These are phyloP conservation scores for Nymphaea thermarum DNA, from an alignment of 164 flowering plant genomes.

Conservation along the genomic window DNA sequence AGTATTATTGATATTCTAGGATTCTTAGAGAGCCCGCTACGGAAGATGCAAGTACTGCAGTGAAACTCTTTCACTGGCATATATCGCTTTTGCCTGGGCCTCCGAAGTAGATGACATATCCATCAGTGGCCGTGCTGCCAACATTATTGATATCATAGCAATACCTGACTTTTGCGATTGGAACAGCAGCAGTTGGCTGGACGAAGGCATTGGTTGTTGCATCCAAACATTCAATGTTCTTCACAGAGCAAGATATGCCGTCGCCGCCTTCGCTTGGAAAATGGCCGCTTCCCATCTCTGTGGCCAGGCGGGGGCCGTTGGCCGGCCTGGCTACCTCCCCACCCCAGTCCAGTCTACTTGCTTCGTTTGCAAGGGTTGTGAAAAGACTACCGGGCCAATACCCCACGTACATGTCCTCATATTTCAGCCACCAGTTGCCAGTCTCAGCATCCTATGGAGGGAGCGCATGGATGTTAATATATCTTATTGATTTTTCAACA, in stretches of 20 bases:
- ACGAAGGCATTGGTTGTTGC: neutral
- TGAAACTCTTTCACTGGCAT: too few relatives aligned
- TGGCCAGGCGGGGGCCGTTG: neutral
- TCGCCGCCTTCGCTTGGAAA: neutral
- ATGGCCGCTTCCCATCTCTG: neutral
- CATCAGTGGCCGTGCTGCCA: neutral
- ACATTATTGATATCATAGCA: neutral
- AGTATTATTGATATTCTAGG: too few relatives aligned
- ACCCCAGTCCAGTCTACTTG: neutral
- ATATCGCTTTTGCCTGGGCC: neutral
- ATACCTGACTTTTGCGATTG: neutral
- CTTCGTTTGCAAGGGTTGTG: neutral
- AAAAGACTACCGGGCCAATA: neutral
- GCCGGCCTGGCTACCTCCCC: neutral
- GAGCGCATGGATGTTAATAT: too few relatives aligned
- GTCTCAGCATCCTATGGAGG: neutral
- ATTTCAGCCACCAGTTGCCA: neutral
- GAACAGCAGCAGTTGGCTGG: neutral
- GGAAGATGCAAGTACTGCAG: too few relatives aligned
- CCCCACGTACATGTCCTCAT: neutral
- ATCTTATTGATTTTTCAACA: too few relatives aligned
- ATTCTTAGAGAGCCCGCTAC: too few relatives aligned
- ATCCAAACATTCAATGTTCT: neutral
- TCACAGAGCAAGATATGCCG: neutral
- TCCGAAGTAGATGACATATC: neutral